These are phyloP conservation scores for Cystobasidium slooffiae DNA, from an alignment of 1,284 basidiomycete genomes.

Conservation along the genomic window DNA sequence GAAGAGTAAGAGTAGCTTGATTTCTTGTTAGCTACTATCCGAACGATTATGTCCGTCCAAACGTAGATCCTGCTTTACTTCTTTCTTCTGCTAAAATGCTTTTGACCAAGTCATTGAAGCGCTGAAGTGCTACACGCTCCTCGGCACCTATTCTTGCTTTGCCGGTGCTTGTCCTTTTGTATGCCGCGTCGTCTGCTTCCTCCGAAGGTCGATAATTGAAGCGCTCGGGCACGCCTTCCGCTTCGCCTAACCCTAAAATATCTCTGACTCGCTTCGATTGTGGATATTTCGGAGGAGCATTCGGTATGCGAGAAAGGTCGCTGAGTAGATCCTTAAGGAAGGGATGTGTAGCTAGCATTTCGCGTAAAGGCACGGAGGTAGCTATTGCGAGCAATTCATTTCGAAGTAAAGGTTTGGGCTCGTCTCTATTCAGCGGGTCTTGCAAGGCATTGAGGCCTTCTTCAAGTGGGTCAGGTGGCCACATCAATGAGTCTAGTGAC, in stretches of 20 bases:
- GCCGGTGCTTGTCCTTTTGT: not conserved
- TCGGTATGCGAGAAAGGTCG: slow-evolving; percentile 33
- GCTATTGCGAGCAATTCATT: slow-evolving; percentile 40
- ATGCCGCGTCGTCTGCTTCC: slow-evolving; percentile 19
- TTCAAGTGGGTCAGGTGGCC: slow-evolving; percentile 42
- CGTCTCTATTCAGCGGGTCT: slow-evolving; percentile 44
- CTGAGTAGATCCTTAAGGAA: slow-evolving; percentile 25
- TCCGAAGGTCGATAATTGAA: slow-evolving; percentile 37
- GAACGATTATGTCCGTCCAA: not conserved
- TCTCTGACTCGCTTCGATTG: slow-evolving; percentile 33
- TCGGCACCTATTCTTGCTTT: slow-evolving; percentile 15
- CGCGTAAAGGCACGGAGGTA: slow-evolving; percentile 35
- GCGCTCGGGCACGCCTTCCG: slow-evolving; percentile 28
- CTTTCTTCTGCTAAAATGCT: slow-evolving; percentile 31
- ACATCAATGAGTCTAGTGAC: slow-evolving; percentile 28
- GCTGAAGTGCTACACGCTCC: slow-evolving; percentile 13
- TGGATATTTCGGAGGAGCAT: slow-evolving; percentile 38
- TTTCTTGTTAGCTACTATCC: too few species aligned
- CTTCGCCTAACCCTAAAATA: slow-evolving; percentile 39
- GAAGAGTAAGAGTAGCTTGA: too few species aligned
- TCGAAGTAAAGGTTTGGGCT: slow-evolving; percentile 29
- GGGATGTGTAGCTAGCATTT: slow-evolving; percentile 32
- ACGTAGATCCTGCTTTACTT: slow-evolving; percentile 4
- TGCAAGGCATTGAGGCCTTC: slow-evolving; percentile 39
- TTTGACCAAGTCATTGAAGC: slow-evolving; percentile 40